Evolutionary conservation across 2,329 filamentous ascomycete genomes (phyloP).

Genomic region (Ophiostoma perfectum): DNA sequence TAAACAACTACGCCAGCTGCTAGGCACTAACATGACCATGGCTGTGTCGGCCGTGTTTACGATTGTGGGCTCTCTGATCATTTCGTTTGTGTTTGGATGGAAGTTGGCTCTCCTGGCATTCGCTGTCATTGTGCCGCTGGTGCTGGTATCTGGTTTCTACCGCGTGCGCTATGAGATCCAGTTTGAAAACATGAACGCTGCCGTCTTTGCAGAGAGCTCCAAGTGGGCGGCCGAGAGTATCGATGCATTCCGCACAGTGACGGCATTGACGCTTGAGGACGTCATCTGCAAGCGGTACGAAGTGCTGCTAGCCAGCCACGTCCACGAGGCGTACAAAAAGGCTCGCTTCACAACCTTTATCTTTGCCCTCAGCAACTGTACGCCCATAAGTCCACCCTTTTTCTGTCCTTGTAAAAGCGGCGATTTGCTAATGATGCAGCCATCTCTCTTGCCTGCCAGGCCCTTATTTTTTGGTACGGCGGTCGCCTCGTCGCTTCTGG

Average conservation of each 20-base stretch:
- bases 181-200: slow-evolving; percentile 52
- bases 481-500: background rate
- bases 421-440: background rate
- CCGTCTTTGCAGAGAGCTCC: slow-evolving; percentile 55
- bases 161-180: slow-evolving; percentile 50
- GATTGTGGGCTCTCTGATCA: slow-evolving; percentile 56
- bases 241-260: slow-evolving; percentile 56
- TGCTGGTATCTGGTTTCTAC: slow-evolving; percentile 36
- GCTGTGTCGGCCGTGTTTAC: slow-evolving; percentile 59
- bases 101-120: slow-evolving; percentile 61
- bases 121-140: slow-evolving; percentile 33
- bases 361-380: slow-evolving; percentile 53
- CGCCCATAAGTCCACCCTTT: slow-evolving; percentile 52
- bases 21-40: slow-evolving; percentile 59
- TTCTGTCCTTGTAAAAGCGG: background rate
- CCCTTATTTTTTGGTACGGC: background rate
- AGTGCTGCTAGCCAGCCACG: slow-evolving; percentile 35
- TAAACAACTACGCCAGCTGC: slow-evolving; percentile 55
- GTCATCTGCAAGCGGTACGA: slow-evolving; percentile 43
- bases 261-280: slow-evolving; percentile 56
- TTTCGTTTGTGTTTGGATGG: slow-evolving; percentile 69
- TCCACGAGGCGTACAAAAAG: slow-evolving; percentile 45
- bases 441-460: slow-evolving; percentile 3
- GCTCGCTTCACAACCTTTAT: slow-evolving; percentile 58
- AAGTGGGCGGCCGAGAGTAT: slow-evolving; percentile 60